Conservation (phyloP, 2,329 filamentous ascomycete genomes). For the Onygenales sp. region DNA sequence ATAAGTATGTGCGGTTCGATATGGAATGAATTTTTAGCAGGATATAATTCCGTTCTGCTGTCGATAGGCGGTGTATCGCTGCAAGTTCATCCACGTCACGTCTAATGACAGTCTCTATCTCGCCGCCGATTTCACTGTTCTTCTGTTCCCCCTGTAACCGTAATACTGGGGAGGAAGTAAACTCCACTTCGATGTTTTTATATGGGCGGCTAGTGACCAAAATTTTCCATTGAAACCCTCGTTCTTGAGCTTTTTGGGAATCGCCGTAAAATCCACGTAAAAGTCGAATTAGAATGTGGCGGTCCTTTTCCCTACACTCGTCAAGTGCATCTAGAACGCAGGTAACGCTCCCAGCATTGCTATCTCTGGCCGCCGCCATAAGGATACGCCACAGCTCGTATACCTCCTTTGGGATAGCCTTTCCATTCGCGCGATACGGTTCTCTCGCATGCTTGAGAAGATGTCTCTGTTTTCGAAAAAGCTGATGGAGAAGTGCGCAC, state of each 20-base stretch:
- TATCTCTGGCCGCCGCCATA: slow-evolving; percentile 1
- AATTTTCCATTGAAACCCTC: slow-evolving; percentile 12
- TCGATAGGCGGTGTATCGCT: background rate
- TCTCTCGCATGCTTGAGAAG: slow-evolving; percentile 14
- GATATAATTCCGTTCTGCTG: background rate
- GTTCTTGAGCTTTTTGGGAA: background rate
- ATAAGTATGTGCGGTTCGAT: slow-evolving; percentile 23
- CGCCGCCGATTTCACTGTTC: slow-evolving; percentile 10
- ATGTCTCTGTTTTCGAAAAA: slow-evolving; percentile 19
- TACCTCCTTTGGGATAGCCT: slow-evolving; percentile 10
- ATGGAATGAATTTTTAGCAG: background rate
- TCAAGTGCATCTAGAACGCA: slow-evolving; percentile 15
- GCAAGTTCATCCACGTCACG: slow-evolving; percentile 9
- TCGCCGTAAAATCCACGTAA: background rate
- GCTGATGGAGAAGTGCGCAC: slow-evolving; percentile 29
- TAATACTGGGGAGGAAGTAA: slow-evolving; percentile 12
- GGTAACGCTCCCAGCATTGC: slow-evolving; percentile 5
- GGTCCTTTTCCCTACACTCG: background rate
- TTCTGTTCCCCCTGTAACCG: slow-evolving; percentile 11
- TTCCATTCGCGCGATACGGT: slow-evolving; percentile 14
- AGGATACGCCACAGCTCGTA: slow-evolving; percentile 12
- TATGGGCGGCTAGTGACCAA: slow-evolving; percentile 23
- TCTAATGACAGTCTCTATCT: slow-evolving; percentile 16
- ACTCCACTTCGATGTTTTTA: slow-evolving; percentile 11
- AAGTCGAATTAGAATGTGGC: background rate